Base-by-base conservation (phyloP, 441 rosid genomes). In the Macaranga tanarius region DNA sequence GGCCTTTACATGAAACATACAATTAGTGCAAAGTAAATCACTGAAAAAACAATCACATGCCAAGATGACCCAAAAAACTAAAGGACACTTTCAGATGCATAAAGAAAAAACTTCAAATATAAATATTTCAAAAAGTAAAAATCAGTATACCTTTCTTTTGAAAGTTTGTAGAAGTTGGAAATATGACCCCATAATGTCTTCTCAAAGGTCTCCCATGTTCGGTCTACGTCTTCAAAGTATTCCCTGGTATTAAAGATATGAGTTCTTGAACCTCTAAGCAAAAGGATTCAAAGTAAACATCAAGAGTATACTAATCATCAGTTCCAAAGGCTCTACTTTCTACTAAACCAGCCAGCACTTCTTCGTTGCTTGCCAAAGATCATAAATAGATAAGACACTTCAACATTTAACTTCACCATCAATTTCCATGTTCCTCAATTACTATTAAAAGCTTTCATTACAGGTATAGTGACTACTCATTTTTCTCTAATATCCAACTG, bases 201-300 rank as follows among this genome's bases (percentile, higher is more conserved):
- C 84, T 96, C 99, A 84, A 96, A 93, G 58, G 93, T 96, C 85
- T 93, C 99, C 98, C 99, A 96, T 2, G 92, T 92, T 72, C 67
- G 87, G 87, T 96, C 99, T 56, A 96, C 96, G 64, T 96, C 99
- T 87, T 96, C 98, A 83, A 96, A 96, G 84, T 96, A 96, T 87
- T 93, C 98, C 81, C 99, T 96, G 85, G 57, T 66, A 65, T 62
- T 48, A 55, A 56, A 76, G 28, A 67, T 74, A 67, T 5, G 62
- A 63, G 59, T 55, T 58, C 69, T 79, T 71, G 69, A 64, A 79
- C 60, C 57, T 60, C 65, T 52, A 76, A 69, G 60, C 58, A 45
- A 58, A 59, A 45, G 22, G 34, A 51, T 40, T 22, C 69, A 31
- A 20, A 72, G 7, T 20, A 62, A 59, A 60, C 22, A 51, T 38